phyloP scores from a whole-genome alignment of 345 rosid species.

The Punica granatum region DNA sequence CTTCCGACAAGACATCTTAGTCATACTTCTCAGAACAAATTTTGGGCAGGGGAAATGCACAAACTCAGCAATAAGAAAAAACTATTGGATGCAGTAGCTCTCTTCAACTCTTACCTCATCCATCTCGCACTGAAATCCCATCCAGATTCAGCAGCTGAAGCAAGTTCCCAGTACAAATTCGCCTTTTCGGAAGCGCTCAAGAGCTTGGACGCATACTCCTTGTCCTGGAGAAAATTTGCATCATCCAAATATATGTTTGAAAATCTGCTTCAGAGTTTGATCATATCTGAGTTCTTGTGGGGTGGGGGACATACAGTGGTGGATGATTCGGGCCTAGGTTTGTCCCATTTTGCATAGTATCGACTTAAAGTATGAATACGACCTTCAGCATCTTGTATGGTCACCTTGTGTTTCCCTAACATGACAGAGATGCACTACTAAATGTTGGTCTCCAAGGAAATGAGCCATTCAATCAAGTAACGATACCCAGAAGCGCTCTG shows the following conservation, averaged over 20 bases:
- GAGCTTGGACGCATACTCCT: slow-evolving; percentile 38
- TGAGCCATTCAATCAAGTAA: slow-evolving; percentile 3
- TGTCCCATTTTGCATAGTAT: slow-evolving; percentile 80
- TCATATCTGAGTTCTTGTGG: not conserved
- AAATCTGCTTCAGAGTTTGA: no score
- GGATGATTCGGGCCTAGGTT: slow-evolving; percentile 68
- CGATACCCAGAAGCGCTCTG: not conserved
- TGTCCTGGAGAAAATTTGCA: slow-evolving; percentile 37
- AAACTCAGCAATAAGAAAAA: not conserved
- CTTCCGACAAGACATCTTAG: no score
- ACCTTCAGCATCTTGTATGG: slow-evolving; percentile 40
- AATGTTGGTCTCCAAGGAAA: no score
- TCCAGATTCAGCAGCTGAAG: slow-evolving; percentile 83
- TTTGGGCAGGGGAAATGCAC: no score
- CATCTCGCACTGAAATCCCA: slow-evolving; percentile 83
- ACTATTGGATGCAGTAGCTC: no score
- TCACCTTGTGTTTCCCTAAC: slow-evolving; percentile 57
- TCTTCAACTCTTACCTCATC: slow-evolving; percentile 51
- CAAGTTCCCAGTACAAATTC: slow-evolving; percentile 51
- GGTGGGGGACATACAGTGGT: slow-evolving; percentile 30
- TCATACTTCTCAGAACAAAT: no score
- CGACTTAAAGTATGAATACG: slow-evolving; percentile 43
- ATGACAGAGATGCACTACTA: not conserved
- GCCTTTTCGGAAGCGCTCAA: slow-evolving; percentile 33
- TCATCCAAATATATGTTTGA: not conserved